A percentile compares a stretch with the other conserved stretches of the same genome.
Evolutionary conservation across 768 basidiomycete species (phyloP).

Genomic region (Boletus barrowsii): DNA sequence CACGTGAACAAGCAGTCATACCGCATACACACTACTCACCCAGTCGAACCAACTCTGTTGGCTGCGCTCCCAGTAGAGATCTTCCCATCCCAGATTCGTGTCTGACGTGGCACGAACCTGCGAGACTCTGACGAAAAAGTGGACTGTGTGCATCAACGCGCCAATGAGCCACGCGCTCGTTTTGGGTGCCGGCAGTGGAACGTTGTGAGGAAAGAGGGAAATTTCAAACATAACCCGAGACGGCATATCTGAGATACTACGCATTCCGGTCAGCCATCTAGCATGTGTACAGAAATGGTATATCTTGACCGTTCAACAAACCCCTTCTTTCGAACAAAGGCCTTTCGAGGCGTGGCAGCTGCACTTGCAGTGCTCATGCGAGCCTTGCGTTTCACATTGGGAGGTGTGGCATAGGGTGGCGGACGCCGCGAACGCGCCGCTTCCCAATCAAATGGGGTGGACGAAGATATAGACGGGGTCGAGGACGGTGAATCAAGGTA

Average conservation of each 20-base stretch:
- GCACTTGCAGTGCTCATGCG: constrained; percentile 35
- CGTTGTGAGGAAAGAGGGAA: constrained; percentile 77
- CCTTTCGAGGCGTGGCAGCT: constrained; percentile 43
- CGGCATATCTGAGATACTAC: constrained; percentile 62
- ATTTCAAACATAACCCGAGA: constrained; percentile 74
- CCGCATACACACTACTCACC: constrained; percentile 43
- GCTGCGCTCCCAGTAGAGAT: constrained; percentile 66
- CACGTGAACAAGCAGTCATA: constrained; percentile 6
- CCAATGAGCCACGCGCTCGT: constrained; percentile 68
- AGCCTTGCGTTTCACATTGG: constrained; percentile 42
- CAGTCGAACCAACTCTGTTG: constrained; percentile 75
- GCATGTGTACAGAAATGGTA: constrained; percentile 1
- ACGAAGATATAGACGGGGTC: constrained; percentile 73
- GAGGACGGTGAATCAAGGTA: constrained; percentile 57
- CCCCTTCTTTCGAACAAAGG: constrained; percentile 59
- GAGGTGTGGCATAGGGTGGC: constrained; percentile 69
- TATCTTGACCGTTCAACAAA: constrained; percentile 54
- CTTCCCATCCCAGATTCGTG: constrained; percentile 75
- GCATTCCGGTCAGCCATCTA: constrained; percentile 12
- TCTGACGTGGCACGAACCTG: constrained; percentile 56
- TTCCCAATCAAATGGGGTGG: constrained; percentile 83
- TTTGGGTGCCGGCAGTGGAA: constrained; percentile 66
- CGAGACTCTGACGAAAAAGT: constrained; percentile 62
- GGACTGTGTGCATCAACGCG: constrained; percentile 60
- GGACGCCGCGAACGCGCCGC: constrained; percentile 69